A percentile compares a stretch with the other conserved stretches of the same genome.
phyloP scores from a whole-genome alignment of 352 stramenopile genomes.

The Halophytophthora batemanensis region DNA sequence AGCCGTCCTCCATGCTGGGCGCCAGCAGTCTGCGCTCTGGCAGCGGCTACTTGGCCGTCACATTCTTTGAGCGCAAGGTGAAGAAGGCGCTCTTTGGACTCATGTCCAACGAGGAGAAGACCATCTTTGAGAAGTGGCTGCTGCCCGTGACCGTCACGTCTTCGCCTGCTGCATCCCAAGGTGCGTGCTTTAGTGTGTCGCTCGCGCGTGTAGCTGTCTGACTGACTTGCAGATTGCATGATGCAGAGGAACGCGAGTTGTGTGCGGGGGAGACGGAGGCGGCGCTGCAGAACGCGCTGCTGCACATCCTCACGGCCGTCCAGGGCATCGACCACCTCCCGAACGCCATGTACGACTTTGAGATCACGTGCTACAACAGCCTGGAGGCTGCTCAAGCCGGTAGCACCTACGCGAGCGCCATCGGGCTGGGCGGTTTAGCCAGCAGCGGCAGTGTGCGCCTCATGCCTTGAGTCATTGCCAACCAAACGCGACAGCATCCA shows the following conservation, averaged over 20 bases:
- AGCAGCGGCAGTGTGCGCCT: slow-evolving; percentile 39
- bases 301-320: slow-evolving; percentile 73
- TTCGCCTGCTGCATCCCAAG: slow-evolving; percentile 38
- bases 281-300: slow-evolving; percentile 60
- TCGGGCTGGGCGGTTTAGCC: slow-evolving; percentile 10
- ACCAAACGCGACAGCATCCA: neutral
- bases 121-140: slow-evolving; percentile 85
- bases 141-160: slow-evolving; percentile 60
- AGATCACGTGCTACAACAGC: slow-evolving; percentile 56
- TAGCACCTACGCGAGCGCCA: slow-evolving; percentile 24
- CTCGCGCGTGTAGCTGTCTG: slow-evolving; percentile 2
- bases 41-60: slow-evolving; percentile 56
- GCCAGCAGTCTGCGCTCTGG: slow-evolving; percentile 23
- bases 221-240: neutral
- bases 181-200: slow-evolving; percentile 8
- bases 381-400: slow-evolving; percentile 48
- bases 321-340: slow-evolving; percentile 81
- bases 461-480: slow-evolving; percentile 34
- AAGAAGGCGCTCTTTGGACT: slow-evolving; percentile 83
- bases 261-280: slow-evolving; percentile 56
- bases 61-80: slow-evolving; percentile 79
- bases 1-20: slow-evolving; percentile 10
- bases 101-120: slow-evolving; percentile 85
- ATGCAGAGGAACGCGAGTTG: slow-evolving; percentile 39
- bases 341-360: slow-evolving; percentile 83